Percentiles rank a stretch among this genome's conserved stretches.
These are phyloP conservation scores for Penicillium chermesinum DNA, from an alignment of 495 filamentous ascomycete genomes.

Conservation along the genomic window DNA sequence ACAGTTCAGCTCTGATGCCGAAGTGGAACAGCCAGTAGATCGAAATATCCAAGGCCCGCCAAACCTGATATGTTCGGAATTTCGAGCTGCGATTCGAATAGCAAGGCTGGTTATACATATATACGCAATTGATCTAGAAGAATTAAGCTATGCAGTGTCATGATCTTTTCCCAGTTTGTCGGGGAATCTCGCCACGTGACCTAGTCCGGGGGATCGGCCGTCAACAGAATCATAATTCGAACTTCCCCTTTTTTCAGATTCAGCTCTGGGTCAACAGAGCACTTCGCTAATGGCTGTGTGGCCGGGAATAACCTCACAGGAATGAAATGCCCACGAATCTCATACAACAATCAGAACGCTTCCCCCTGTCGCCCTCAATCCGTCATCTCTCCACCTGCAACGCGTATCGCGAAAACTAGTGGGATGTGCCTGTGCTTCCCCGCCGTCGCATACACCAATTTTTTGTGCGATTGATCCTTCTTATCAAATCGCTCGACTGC, in stretches of 20 bases:
- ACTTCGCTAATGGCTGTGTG: slow-evolving; percentile 9
- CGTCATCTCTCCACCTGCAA: background rate
- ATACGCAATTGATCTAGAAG: too few relatives aligned
- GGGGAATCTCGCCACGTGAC: slow-evolving; percentile 1
- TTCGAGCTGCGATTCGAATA: too few relatives aligned
- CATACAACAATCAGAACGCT: background rate
- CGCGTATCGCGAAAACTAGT: background rate
- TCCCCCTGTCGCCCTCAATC: background rate
- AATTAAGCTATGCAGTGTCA: too few relatives aligned
- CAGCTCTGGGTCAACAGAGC: slow-evolving; percentile 24
- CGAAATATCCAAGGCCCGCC: too few relatives aligned
- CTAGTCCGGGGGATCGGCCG: slow-evolving; percentile 3
- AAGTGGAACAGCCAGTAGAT: too few relatives aligned
- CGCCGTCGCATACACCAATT: background rate
- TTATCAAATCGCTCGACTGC: too few relatives aligned
- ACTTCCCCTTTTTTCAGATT: slow-evolving; percentile 2
- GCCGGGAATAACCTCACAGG: too few relatives aligned
- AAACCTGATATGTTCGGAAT: too few relatives aligned
- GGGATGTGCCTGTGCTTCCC: background rate
- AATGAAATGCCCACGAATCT: too few relatives aligned
- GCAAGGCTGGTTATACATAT: too few relatives aligned
- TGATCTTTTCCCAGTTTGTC: background rate
- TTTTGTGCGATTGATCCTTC: too few relatives aligned
- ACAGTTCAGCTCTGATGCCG: too few relatives aligned
- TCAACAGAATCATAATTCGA: background rate